Evolutionary conservation across 1,139 yeast species (phyloP), one percentile per base, ranked within the genome.

Genomic region (Hansenula sp.): DNA sequence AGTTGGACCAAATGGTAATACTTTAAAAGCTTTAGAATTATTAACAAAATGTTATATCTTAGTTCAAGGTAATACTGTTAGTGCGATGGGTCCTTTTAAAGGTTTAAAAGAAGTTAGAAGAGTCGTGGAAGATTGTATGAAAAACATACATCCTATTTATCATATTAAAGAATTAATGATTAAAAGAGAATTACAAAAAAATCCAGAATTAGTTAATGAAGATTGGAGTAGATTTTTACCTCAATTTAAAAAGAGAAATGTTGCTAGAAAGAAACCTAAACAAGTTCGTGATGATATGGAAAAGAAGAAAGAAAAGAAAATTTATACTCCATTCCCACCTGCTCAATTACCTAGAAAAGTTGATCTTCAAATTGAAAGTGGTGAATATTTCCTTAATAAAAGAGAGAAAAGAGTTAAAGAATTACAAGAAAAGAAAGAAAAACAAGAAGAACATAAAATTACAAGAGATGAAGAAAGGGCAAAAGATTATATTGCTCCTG

Each of bases 311-410:
- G 86, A 83, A 63, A 85, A 85, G 85, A 88, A 82, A 67, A 82
- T 79, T 3, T 92, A 92, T 76, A 92, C 98, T 26, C 98, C 98
- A 59, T 94, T 94, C 89, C 99, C 99, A 66, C 98, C 98, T 52
- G 87, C 88, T 44, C 99, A 88, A 67, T 77, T 79, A 53, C 98
- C 97, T 59, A 83, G 98, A 73, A 90, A 92, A 85, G 74, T 94
- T 65, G 99, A 94, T 77, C 70, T 90, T 61, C 95, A 90, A 68
- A 89, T 94, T 66, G 98, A 92, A 67, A 82, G 95, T 71, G 99
- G 99, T 77, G 98, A 94, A 64, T 92, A 88, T 69, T 92, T 92
- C 78, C 73, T 92, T 67, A 87, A 88, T 45, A 85, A 87, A 68
- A 76, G 71, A 54, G 96, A 90, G 55, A 86, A 85, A 71, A 84